These are phyloP conservation scores for Vitrella brassicaformis DNA, from an alignment of 73 alveolate species.

Conservation along the genomic window DNA sequence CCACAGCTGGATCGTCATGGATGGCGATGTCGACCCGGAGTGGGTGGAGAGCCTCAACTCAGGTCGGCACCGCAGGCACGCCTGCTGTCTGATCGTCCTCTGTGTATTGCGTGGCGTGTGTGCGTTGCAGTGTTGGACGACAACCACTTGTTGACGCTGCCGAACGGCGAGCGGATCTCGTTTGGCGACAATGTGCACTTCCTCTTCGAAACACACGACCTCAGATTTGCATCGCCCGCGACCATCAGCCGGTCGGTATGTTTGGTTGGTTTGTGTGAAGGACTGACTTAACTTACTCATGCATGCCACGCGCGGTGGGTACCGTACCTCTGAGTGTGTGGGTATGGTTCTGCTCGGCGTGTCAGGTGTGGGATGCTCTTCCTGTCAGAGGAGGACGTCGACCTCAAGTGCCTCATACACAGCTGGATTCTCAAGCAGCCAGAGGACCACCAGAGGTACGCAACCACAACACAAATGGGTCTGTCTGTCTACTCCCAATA, in stretches of 20 bases:
- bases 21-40: conserved; percentile 99
- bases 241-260: no score
- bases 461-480: no score
- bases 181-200: conserved; percentile 94
- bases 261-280: no score
- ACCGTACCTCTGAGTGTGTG: no score
- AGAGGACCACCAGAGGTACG: conserved; percentile 49
- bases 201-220: conserved; percentile 93
- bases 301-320: no score
- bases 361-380: conserved; percentile 98
- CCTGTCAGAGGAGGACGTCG: conserved; percentile 97
- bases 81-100: background rate
- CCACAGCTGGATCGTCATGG: conserved; percentile 96
- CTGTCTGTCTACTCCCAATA: no score
- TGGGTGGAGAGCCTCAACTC: conserved; percentile 80
- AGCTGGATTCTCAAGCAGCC: conserved; percentile 91
- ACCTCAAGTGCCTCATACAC: conserved; percentile 72
- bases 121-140: conserved; percentile 99
- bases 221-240: conserved; percentile 98
- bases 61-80: background rate
- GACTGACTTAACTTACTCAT: no score
- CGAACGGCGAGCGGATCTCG: conserved; percentile 98
- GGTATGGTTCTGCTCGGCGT: no score
- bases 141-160: conserved; percentile 93
- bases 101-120: background rate